These are phyloP conservation scores for Globisporangium megalacanthum DNA, from an alignment of 352 stramenopile genomes.

Conservation along the genomic window DNA sequence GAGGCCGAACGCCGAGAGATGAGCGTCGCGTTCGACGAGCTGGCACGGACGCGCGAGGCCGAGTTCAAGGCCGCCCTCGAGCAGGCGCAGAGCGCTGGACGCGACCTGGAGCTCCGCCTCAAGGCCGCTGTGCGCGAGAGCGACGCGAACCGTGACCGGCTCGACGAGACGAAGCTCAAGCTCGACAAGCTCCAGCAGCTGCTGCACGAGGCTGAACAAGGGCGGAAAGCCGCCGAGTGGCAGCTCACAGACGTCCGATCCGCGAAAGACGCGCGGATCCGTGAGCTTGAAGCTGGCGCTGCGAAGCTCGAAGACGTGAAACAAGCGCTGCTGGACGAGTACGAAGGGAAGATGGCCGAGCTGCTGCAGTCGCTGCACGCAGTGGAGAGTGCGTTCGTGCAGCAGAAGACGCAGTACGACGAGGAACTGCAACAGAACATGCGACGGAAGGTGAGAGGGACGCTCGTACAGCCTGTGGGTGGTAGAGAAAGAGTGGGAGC, in stretches of 20 bases:
- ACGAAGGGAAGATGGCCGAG: constrained; percentile 84
- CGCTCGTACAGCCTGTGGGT: constrained; percentile 6
- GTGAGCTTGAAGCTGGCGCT: constrained; percentile 56
- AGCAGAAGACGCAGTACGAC: constrained; percentile 79
- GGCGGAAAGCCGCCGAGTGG: constrained; percentile 63
- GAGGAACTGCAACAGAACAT: constrained; percentile 47
- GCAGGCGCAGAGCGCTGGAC: constrained; percentile 29
- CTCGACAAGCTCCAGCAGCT: constrained; percentile 61
- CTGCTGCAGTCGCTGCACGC: constrained; percentile 72
- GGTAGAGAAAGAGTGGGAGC: not conserved
- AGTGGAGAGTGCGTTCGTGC: constrained; percentile 78
- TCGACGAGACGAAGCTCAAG: constrained; percentile 56
- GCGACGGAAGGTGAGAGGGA: constrained; percentile 34
- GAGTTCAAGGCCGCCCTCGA: constrained; percentile 52
- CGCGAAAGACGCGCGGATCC: constrained; percentile 55
- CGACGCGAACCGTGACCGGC: constrained; percentile 33
- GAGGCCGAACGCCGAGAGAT: constrained; percentile 69
- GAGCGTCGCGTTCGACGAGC: constrained; percentile 72
- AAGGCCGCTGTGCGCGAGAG: constrained; percentile 38
- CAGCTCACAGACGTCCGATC: constrained; percentile 54
- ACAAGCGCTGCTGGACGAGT: constrained; percentile 76
- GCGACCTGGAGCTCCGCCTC: constrained; percentile 60
- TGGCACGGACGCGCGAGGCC: constrained; percentile 54
- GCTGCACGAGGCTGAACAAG: constrained; percentile 57
- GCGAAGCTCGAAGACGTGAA: constrained; percentile 60